A percentile compares a stretch with the other conserved stretches of the same genome.
phyloP scores from a whole-genome alignment of 2,329 filamentous ascomycete species.

The Rhinocladiella mackenziei region DNA sequence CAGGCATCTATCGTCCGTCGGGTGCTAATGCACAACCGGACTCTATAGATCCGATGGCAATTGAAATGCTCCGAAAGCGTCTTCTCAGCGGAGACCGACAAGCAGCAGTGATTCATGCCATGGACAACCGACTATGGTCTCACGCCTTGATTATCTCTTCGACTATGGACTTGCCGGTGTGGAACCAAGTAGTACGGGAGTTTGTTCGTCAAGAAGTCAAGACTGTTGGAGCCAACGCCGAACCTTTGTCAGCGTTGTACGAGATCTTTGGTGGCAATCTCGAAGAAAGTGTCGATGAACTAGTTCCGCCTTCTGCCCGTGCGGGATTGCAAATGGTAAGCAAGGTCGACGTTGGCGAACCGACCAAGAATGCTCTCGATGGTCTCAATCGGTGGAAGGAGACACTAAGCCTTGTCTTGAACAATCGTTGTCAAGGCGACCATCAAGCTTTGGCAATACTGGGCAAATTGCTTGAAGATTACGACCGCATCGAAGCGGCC shows the following conservation, averaged over 20 bases:
- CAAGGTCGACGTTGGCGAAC: constrained; percentile 58
- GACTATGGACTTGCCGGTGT: constrained; percentile 68
- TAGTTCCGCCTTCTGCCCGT: constrained; percentile 86
- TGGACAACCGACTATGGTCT: constrained; percentile 90
- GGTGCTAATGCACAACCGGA: constrained; percentile 54
- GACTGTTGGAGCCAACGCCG: constrained; percentile 70
- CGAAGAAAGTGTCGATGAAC: constrained; percentile 91
- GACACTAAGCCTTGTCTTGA: constrained; percentile 77
- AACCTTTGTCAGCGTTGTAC: constrained; percentile 86
- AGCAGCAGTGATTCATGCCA: constrained; percentile 87
- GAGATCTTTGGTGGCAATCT: constrained; percentile 90
- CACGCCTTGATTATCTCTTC: constrained; percentile 90
- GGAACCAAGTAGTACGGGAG: constrained; percentile 90
- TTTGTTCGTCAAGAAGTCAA: constrained; percentile 95
- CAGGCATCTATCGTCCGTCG: constrained; percentile 39
- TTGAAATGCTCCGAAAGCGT: constrained; percentile 68
- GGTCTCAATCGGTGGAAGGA: constrained; percentile 93
- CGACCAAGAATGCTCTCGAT: constrained; percentile 69
- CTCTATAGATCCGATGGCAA: constrained; percentile 62
- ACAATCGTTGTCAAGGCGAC: constrained; percentile 81
- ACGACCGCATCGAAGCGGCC: constrained; percentile 84
- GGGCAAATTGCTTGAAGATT: constrained; percentile 75
- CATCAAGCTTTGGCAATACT: constrained; percentile 71
- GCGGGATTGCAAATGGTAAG: constrained; percentile 89
- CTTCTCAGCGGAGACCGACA: constrained; percentile 80